Conservation (phyloP, 2,329 filamentous ascomycete genomes). For the Venturia aucupariae region DNA sequence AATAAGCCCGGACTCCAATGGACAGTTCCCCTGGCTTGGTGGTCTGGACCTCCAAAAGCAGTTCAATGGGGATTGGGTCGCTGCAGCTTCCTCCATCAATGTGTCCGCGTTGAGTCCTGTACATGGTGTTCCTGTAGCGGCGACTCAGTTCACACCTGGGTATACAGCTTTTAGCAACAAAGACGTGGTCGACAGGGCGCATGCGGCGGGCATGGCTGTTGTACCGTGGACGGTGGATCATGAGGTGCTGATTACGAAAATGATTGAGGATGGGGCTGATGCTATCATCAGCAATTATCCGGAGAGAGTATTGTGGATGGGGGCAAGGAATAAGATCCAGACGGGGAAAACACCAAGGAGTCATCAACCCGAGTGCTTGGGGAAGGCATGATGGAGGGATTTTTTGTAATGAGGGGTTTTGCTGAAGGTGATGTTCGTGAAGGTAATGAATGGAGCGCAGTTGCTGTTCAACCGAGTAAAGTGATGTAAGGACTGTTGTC, state of each 20-base stretch:
- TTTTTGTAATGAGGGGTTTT: neutral
- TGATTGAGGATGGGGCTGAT: slow-evolving; percentile 17
- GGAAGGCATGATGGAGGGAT: neutral
- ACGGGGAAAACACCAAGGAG: slow-evolving; percentile 10
- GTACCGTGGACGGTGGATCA: slow-evolving; percentile 22
- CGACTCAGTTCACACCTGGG: slow-evolving; percentile 18
- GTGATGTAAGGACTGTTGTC: too few relatives aligned
- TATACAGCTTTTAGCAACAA: slow-evolving; percentile 19
- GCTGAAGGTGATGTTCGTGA: neutral
- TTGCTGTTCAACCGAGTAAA: too few relatives aligned
- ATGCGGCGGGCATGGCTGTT: slow-evolving; percentile 19
- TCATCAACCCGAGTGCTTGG: slow-evolving; percentile 14
- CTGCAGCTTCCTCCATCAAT: slow-evolving; percentile 19
- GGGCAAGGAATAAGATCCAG: slow-evolving; percentile 7
- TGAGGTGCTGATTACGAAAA: slow-evolving; percentile 20
- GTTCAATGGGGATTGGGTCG: slow-evolving; percentile 20
- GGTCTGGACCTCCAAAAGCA: slow-evolving; percentile 19
- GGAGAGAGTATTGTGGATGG: slow-evolving; percentile 17
- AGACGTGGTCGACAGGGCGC: slow-evolving; percentile 19
- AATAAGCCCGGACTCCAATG: slow-evolving; percentile 15
- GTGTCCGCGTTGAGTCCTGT: slow-evolving; percentile 17
- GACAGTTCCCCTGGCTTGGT: slow-evolving; percentile 20
- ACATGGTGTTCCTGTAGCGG: slow-evolving; percentile 5
- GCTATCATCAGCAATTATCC: slow-evolving; percentile 21
- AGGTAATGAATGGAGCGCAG: too few relatives aligned